phyloP scores from a whole-genome alignment of 345 rosid species.

The Bretschneidera sinensis region DNA sequence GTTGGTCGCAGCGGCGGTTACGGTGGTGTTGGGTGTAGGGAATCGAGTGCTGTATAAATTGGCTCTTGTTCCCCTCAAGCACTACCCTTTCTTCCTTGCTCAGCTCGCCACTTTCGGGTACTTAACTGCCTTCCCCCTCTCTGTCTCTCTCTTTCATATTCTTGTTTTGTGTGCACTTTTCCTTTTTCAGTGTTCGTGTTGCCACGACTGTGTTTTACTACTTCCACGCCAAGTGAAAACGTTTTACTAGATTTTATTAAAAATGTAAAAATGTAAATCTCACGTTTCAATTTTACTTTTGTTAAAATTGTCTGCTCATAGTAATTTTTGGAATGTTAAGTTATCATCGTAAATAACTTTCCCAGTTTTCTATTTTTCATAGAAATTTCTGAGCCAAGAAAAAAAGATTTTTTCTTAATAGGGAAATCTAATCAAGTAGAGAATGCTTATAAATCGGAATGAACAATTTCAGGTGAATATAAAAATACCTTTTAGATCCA shows the following conservation, averaged over 20 bases:
- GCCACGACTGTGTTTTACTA: not conserved
- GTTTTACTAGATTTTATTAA: too few relatives aligned
- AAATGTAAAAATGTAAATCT: too few relatives aligned
- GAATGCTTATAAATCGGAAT: too few relatives aligned
- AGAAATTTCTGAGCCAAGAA: too few relatives aligned
- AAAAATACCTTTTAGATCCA: not conserved
- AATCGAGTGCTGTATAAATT: constrained; percentile 82
- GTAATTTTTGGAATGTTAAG: too few relatives aligned
- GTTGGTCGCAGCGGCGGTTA: constrained; percentile 59
- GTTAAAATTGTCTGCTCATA: too few relatives aligned
- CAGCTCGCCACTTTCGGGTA: constrained; percentile 97
- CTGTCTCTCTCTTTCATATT: not conserved
- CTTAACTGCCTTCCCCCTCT: not conserved
- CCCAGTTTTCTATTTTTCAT: too few relatives aligned
- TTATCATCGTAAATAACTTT: too few relatives aligned
- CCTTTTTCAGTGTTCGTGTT: not conserved
- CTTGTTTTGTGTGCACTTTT: constrained; percentile 6
- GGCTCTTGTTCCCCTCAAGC: constrained; percentile 84
- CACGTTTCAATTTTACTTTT: too few relatives aligned
- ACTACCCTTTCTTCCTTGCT: constrained; percentile 91
- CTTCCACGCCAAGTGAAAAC: not conserved
- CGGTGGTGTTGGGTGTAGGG: constrained; percentile 81
- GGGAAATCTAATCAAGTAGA: too few relatives aligned
- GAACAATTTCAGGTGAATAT: too few relatives aligned
- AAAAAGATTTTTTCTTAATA: too few relatives aligned